phyloP scores from a whole-genome alignment of 805 yeast species.

The Starmerella stigmatis region DNA sequence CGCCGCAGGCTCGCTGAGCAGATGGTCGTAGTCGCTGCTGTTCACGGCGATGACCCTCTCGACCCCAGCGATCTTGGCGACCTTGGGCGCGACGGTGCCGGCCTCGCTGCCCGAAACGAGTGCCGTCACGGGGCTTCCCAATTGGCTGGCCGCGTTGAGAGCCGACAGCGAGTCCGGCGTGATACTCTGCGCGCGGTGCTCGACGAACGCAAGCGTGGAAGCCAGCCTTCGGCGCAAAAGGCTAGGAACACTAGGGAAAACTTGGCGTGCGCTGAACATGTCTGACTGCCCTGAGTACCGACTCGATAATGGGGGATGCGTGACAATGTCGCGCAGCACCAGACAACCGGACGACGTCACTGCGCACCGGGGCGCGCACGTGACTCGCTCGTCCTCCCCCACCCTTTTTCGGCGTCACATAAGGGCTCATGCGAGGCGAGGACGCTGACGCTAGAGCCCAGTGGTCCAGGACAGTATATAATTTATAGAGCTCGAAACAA shows the following conservation, averaged over 20 bases:
- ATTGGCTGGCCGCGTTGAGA: constrained; percentile 61
- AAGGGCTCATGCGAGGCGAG: no score
- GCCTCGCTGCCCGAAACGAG: constrained; percentile 59
- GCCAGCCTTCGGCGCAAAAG: constrained; percentile 29
- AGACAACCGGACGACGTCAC: no score
- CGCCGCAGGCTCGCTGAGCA: constrained; percentile 69
- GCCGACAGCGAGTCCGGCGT: constrained; percentile 63
- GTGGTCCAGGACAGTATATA: no score
- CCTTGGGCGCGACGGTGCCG: constrained; percentile 38
- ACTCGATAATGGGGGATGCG: no score
- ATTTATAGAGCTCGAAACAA: no score
- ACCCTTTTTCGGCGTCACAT: no score
- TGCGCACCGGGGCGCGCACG: no score
- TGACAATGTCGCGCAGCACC: no score
- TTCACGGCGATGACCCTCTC: constrained; percentile 46
- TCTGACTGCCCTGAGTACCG: background rate
- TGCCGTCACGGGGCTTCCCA: constrained; percentile 71
- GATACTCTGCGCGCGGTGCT: constrained; percentile 43
- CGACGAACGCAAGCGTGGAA: constrained; percentile 70
- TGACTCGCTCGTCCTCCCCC: no score
- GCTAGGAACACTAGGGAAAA: background rate
- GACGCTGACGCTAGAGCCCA: no score
- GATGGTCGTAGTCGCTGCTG: constrained; percentile 47
- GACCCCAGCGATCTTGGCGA: constrained; percentile 45
- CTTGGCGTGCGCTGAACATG: background rate